Base-by-base conservation (phyloP, 106 monocot species). In the Acorus gramineus region DNA sequence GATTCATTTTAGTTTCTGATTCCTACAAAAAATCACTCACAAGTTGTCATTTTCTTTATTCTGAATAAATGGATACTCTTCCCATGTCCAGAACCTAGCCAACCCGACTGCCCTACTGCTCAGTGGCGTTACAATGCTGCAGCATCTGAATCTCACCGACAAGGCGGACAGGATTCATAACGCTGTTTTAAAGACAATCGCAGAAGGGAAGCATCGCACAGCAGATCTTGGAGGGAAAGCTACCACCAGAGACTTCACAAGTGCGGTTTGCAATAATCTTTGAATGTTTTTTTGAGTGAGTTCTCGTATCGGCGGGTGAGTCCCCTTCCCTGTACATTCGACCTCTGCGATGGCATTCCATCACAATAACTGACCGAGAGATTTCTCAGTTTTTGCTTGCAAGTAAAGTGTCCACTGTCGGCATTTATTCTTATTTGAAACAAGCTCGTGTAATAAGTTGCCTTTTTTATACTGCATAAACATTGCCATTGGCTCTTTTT, bases 31-130 rank as follows among this genome's bases (percentile, higher is more conserved):
- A 28, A 28, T 28, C 28, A 28, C 28, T 0, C 42, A 45, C 42
- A 0, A 7, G 7, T 44, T 7, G 9, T 3, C 59, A 3, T 11
- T 55, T 50, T 55, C 4, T 14, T 3, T 8, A 12, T 48, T 5
- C 58, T 11, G 10, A 14, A 66, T 60, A 6, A 14, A 54, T 42
- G 47, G 28, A 28, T 28, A 28, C 1, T 28, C 28, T 28, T 28
- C 1, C 28, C 28, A 28, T 28, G 73, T 74, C 4, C 77, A 93
- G 93, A 86, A 84, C 60, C 85, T 93, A 44, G 93, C 93, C 49
- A 93, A 93, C 62, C 93, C 93, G 11, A 94, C 89, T 3, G 89
- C 93, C 42, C 72, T 89, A 10, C 63, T 89, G 10, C 71, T 94
- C 14, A 93, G 93, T 73, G 55, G 77, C 56, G 93, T 93, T 28